Conservation (phyloP, 306 rosid species). For the Sicyos edulis region DNA sequence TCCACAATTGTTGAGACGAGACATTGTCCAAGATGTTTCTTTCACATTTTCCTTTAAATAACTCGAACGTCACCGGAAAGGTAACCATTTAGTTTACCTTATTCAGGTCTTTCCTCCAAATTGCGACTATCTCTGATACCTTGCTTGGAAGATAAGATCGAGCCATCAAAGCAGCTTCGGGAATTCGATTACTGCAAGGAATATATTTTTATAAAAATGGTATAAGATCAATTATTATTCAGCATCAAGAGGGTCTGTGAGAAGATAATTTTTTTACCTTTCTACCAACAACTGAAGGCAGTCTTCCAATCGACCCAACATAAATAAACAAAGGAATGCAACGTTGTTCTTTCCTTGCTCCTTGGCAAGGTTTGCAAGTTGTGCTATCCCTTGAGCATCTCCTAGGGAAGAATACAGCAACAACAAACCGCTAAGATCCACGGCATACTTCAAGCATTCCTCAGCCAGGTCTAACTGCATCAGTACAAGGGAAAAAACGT, state of each 20-base stretch:
- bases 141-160: conserved; percentile 99
- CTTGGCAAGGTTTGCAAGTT: conserved; percentile 82
- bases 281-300: conserved; percentile 88
- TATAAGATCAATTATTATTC: not conserved
- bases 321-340: conserved; percentile 89
- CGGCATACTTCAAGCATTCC: conserved; percentile 80
- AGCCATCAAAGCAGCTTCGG: conserved; percentile 99
- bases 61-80: not conserved
- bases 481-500: conserved; percentile 12
- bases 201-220: not conserved
- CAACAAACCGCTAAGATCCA: conserved; percentile 92
- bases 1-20: conserved; percentile 1
- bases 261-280: conserved; percentile 41
- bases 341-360: conserved; percentile 99
- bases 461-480: conserved; percentile 98
- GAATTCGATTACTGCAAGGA: conserved; percentile 77
- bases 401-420: conserved; percentile 98
- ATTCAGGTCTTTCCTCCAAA: conserved; percentile 90
- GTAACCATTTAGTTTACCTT: conserved; percentile 49
- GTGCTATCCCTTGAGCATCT: conserved; percentile 81
- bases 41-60: conserved; percentile 13
- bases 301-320: conserved; percentile 90
- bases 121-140: conserved; percentile 90
- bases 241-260: not conserved
- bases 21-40: not conserved